Conservation (phyloP, 225 moss, liverwort and hornwort species). For the Lunularia cruciata region DNA sequence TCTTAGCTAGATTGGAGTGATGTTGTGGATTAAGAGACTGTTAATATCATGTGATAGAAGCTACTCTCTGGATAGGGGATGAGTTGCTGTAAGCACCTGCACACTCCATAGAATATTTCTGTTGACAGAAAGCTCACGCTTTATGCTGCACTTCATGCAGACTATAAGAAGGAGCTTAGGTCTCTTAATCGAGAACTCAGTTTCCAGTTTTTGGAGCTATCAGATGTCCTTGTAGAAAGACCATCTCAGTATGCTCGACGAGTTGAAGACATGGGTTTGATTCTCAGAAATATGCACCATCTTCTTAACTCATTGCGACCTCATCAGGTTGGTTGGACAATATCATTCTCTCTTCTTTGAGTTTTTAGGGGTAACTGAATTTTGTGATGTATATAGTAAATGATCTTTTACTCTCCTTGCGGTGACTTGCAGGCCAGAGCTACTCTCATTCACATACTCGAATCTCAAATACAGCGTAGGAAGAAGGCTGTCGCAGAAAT, state of each 20-base stretch:
- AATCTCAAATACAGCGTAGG: slow-evolving; percentile 71
- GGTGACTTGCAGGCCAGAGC: slow-evolving; percentile 67
- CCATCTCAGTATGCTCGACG: slow-evolving; percentile 95
- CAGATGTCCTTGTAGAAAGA: slow-evolving; percentile 85
- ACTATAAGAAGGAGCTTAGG: slow-evolving; percentile 88
- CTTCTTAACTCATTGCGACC: slow-evolving; percentile 90
- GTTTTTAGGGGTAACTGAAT: neutral
- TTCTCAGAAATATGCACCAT: slow-evolving; percentile 93
- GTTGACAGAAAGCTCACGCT: neutral
- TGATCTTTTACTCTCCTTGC: neutral
- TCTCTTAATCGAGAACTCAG: slow-evolving; percentile 81
- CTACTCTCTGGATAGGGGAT: no score
- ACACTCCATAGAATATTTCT: neutral
- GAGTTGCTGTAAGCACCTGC: no score
- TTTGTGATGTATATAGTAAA: neutral
- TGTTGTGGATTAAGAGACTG: no score
- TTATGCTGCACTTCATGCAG: slow-evolving; percentile 37
- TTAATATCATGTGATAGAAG: no score
- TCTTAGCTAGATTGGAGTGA: neutral
- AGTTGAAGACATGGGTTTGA: slow-evolving; percentile 92
- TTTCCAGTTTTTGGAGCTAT: slow-evolving; percentile 93
- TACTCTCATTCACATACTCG: slow-evolving; percentile 87
- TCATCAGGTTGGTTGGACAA: slow-evolving; percentile 61
- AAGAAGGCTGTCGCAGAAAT: slow-evolving; percentile 87
- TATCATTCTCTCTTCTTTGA: neutral